Base-by-base conservation (phyloP, 192 early-diverging fungal genomes). In the Polychytrium aggregatum region DNA sequence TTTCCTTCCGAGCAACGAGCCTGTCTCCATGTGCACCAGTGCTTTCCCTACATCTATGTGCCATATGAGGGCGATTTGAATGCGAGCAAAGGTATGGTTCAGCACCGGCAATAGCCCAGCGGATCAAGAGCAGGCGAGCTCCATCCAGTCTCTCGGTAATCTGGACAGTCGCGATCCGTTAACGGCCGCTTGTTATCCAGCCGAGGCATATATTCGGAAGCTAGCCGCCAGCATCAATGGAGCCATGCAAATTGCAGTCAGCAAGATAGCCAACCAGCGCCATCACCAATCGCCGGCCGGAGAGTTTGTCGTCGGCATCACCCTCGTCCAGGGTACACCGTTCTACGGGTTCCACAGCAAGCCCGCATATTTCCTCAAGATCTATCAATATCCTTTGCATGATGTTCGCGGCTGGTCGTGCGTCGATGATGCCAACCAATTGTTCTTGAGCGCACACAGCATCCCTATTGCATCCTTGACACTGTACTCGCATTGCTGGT, bases 291-390 rank as follows among this genome's bases (percentile, higher is more conserved):
- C 27, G 28, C 40, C 44, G 21, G 21, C 26, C 54, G 36, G 33
- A 48, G 50, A 11, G 63, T 64, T 21, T 71, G 63, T 94, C 13
- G 79, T 77, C 0, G 85, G 81, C 1, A 79, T 91, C 35, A 52
- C 67, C 11, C 74, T 79, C 0, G 78, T 86, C 27, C 84, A 85
- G 53, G 92, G 87, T 0, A 60, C 88, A 0, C 83, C 86, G 1
- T 90, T 90, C 56, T 96, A 96, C 62, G 92, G 92, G 5, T 87
- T 88, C 59, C 78, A 83, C 46, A 58, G 70, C 8, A 63, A 65
- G 1, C 83, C 89, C 45, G 56, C 52, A 0, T 72, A 63, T 25
- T 95, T 86, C 52, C 68, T 92, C 33, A 92, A 90, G 57, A 76
- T 92, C 26, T 73, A 80, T 20, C 52, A 83, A 53, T 53, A 53